phyloP scores from a whole-genome alignment of 176 grass and related monocot genomes.

The Cenchrus purpureus region DNA sequence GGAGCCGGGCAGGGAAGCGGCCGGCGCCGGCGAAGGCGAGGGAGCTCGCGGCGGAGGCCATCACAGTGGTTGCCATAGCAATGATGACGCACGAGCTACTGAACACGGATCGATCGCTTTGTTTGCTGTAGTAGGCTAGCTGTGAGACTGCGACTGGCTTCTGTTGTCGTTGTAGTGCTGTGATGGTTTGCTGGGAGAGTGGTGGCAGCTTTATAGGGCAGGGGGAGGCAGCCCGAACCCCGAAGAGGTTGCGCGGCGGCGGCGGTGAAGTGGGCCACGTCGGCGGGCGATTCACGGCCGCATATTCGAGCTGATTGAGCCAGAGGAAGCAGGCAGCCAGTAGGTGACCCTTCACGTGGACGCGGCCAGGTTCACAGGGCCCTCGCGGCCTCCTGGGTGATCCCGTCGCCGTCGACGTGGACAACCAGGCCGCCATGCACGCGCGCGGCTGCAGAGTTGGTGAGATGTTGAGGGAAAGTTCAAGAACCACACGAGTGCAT shows the following conservation, averaged over 20 bases:
- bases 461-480: neutral
- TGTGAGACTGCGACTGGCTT: neutral
- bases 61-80: neutral
- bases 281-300: neutral
- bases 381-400: neutral
- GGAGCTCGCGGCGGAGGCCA: neutral
- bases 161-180: neutral
- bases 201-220: neutral
- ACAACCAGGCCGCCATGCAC: neutral
- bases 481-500: neutral
- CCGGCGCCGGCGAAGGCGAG: neutral
- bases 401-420: neutral
- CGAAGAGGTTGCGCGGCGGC: neutral
- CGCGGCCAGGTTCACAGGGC: neutral
- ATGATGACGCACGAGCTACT: neutral
- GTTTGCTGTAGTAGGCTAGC: no score
- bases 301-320: neutral
- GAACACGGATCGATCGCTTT: neutral
- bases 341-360: neutral
- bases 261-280: neutral
- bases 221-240: neutral
- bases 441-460: neutral
- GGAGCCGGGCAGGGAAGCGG: neutral
- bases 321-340: no score
- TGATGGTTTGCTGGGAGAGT: neutral